Evolutionary conservation across 2,329 filamentous ascomycete genomes (phyloP), one percentile per base, ranked within the genome.

Genomic region (Knufia petricola): DNA sequence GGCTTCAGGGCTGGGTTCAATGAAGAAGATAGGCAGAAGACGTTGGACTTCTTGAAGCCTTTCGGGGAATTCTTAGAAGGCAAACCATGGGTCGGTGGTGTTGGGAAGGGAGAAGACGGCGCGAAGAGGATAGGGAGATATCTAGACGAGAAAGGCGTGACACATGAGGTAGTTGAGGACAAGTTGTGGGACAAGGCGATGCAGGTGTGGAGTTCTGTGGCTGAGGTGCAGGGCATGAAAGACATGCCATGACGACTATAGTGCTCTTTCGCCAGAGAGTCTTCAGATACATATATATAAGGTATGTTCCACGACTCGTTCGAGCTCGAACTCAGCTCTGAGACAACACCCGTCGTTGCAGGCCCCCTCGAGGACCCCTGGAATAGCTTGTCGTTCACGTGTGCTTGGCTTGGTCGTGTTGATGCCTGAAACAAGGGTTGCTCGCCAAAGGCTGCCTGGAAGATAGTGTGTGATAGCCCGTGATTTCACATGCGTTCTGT

Each of bases 11-110:
- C 48, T 17, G 56, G 56, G 36, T 58, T 45, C 43, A 46, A 47
- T 15, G 53, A 51, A 3, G 15, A 48, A 36, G 57, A 59, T 43
- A 54, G 51, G 31, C 31, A 34, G 19, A 50, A 42, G 6, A 39
- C 50, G 13, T 34, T 50, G 28, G 46, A 50, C 4, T 57, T 59
- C 45, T 34, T 59, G 28, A 46, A 46, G 38, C 56, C 56, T 2
- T 59, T 59, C 39, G 56, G 49, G 8, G 43, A 52, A 17, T 58
- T 58, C 38, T 31, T 59, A 42, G 38, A 50, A 13, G 57, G 57
- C 8, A 48, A 53, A 36, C n/a, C 48, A 6, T 46, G 50, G n/a
- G 24, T 17, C 7, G 52, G 50, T 43, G 45, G 48, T 8, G 26
- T 44, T 12, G 43, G 45, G 6, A 44, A 28, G 34, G 50, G 42